phyloP scores from a whole-genome alignment of 202 grass and related monocot species.

The Digitaria exilis region DNA sequence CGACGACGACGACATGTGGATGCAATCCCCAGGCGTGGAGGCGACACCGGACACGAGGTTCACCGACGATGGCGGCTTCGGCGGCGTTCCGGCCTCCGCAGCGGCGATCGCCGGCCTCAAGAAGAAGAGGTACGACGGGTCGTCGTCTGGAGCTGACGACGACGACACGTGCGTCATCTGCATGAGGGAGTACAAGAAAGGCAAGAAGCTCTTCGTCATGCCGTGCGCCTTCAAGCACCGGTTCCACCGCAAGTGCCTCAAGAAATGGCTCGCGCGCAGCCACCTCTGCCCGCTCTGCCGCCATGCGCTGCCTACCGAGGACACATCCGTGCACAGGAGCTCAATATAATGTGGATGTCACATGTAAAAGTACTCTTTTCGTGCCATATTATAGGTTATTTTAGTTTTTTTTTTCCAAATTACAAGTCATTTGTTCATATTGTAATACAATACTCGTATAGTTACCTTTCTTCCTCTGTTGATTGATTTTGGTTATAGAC shows the following conservation, averaged over 20 bases:
- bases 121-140: neutral
- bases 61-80: neutral
- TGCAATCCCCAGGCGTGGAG: neutral
- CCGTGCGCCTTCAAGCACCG: neutral
- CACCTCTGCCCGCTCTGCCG: neutral
- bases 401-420: no score
- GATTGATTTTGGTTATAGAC: no score
- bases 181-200: neutral
- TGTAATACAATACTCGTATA: no score
- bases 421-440: no score
- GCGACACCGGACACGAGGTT: neutral
- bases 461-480: no score
- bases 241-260: slow-evolving; percentile 5
- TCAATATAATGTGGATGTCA: no score
- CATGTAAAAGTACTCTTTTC: no score
- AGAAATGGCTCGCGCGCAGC: neutral
- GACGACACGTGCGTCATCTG: neutral
- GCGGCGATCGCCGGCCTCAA: neutral
- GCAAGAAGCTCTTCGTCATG: neutral
- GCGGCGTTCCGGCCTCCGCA: neutral
- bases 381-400: no score
- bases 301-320: neutral
- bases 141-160: neutral
- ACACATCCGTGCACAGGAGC: neutral
- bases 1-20: neutral